A percentile compares a stretch with the other conserved stretches of the same genome.
Evolutionary conservation across 345 rosid species (phyloP).

Genomic region (Orychophragmus violaceus): DNA sequence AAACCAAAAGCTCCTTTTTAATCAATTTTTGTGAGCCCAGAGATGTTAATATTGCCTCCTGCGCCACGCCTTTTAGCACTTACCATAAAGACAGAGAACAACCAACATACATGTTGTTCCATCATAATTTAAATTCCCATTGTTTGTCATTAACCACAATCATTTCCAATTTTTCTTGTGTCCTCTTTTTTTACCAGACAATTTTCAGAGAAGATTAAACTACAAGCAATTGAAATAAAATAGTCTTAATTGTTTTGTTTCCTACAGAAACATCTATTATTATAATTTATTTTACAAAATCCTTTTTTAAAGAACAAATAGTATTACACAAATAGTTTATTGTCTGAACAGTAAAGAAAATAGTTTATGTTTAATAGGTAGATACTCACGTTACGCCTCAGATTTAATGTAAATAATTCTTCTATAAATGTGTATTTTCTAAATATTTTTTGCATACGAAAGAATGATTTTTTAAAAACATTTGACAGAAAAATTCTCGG

Average conservation of each 20-base stretch:
- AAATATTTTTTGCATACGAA: no score
- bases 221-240: not conserved
- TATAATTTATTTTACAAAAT: no score
- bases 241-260: not conserved
- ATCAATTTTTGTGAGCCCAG: not conserved
- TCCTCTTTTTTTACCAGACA: slow-evolving; percentile 10
- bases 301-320: no score
- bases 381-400: no score
- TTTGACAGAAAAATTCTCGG: no score
- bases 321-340: no score
- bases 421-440: no score
- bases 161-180: slow-evolving; percentile 8
- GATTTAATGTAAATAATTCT: no score
- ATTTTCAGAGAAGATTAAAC: slow-evolving; percentile 15
- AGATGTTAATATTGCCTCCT: slow-evolving; percentile 12
- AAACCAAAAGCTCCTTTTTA: slow-evolving; percentile 26
- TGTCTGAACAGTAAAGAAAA: no score
- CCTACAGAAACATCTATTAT: not conserved
- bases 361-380: no score
- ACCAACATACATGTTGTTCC: not conserved
- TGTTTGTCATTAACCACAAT: slow-evolving; percentile 19
- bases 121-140: slow-evolving; percentile 26
- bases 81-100: slow-evolving; percentile 17
- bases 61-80: slow-evolving; percentile 31
- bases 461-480: no score